phyloP scores from a whole-genome alignment of 495 filamentous ascomycete genomes.

The Daldinia childiae region DNA sequence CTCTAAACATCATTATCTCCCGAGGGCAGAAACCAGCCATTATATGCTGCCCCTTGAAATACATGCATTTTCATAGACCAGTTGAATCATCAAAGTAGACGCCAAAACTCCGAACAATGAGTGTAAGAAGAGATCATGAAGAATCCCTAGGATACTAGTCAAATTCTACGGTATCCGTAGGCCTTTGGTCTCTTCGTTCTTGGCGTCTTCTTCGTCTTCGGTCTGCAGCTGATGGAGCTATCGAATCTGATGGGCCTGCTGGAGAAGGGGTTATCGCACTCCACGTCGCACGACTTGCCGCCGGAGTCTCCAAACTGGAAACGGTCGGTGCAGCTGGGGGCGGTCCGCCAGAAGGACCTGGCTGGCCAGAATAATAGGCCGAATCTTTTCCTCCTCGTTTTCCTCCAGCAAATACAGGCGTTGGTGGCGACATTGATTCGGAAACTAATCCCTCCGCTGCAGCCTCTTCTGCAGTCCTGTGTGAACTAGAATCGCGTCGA shows the following conservation, averaged over 20 bases:
- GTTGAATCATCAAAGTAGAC: constrained; percentile 38
- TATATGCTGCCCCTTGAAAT: constrained; percentile 26
- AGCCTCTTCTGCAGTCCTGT: constrained; percentile 50
- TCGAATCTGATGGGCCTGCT: constrained; percentile 33
- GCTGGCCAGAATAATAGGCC: constrained; percentile 62
- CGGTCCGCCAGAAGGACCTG: constrained; percentile 52
- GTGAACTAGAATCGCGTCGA: constrained; percentile 55
- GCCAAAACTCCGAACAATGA: constrained; percentile 45
- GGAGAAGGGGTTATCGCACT: constrained; percentile 52
- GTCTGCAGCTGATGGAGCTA: constrained; percentile 50
- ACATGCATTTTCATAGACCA: constrained; percentile 32
- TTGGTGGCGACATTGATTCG: constrained; percentile 55
- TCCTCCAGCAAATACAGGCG: constrained; percentile 55
- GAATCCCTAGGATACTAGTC: constrained; percentile 35
- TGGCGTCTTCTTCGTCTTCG: constrained; percentile 57
- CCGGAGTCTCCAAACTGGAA: constrained; percentile 54
- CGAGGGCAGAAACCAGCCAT: constrained; percentile 15
- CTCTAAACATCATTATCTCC: constrained; percentile 30
- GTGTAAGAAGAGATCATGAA: constrained; percentile 19
- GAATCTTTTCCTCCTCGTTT: constrained; percentile 60
- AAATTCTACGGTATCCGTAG: constrained; percentile 54
- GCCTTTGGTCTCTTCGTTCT: constrained; percentile 57
- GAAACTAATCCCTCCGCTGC: constrained; percentile 52
- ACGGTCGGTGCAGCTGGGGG: constrained; percentile 49
- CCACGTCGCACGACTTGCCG: constrained; percentile 54